Conservation (phyloP, 345 rosid species). For the Aurinia saxatilis region DNA sequence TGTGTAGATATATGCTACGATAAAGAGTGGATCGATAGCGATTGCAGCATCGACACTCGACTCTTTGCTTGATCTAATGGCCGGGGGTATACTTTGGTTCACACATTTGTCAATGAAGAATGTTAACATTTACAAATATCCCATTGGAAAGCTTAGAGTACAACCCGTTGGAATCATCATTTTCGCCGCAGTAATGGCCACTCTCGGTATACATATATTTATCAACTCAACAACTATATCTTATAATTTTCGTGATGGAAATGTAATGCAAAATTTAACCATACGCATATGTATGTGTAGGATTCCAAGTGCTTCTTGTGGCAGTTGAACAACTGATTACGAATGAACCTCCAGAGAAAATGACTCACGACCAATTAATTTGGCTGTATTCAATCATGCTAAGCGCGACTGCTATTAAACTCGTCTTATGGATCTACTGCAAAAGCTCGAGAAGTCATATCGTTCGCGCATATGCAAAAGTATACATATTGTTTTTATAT, state of each 20-base stretch:
- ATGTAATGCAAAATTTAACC: background rate
- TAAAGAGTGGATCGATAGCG: slow-evolving; percentile 87
- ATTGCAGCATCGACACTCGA: slow-evolving; percentile 95
- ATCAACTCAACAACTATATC: background rate
- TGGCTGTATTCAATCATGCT: slow-evolving; percentile 82
- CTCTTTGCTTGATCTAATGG: slow-evolving; percentile 92
- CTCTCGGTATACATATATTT: slow-evolving; percentile 54
- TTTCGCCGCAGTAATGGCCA: slow-evolving; percentile 94
- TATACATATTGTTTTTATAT: slow-evolving; percentile 13
- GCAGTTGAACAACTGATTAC: slow-evolving; percentile 56
- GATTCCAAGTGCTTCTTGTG: slow-evolving; percentile 71
- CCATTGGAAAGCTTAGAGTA: slow-evolving; percentile 93
- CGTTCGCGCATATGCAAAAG: slow-evolving; percentile 95
- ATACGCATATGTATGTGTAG: slow-evolving; percentile 27
- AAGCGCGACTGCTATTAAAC: slow-evolving; percentile 66
- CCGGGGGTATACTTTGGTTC: slow-evolving; percentile 95
- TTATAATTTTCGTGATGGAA: background rate
- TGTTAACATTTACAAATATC: slow-evolving; percentile 77
- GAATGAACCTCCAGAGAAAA: slow-evolving; percentile 37
- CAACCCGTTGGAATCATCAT: slow-evolving; percentile 92
- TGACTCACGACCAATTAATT: slow-evolving; percentile 43
- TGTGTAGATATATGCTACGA: slow-evolving; percentile 67
- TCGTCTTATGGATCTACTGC: slow-evolving; percentile 84
- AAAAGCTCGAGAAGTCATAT: slow-evolving; percentile 63
- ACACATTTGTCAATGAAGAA: slow-evolving; percentile 82